Base-by-base conservation (phyloP, 2,329 filamentous ascomycete species). In the Fusarium keratoplasticum region DNA sequence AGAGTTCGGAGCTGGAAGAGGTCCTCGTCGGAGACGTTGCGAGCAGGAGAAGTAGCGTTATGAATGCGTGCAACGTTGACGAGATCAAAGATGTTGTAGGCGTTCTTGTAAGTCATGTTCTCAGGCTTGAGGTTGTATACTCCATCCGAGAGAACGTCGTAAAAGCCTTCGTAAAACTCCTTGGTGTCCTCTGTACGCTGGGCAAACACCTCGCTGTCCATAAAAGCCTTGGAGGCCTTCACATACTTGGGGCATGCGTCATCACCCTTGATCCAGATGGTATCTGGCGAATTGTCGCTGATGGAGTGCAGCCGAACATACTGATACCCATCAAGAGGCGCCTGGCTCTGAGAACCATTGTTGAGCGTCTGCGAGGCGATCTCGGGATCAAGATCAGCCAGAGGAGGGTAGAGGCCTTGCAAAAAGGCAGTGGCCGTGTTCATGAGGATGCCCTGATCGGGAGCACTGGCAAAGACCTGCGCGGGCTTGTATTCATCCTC, bases 221-320 rank as follows among this genome's bases (percentile, higher is more conserved):
- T 66, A 50, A 81, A 82, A 1, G 77, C 71, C 67, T 78, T 75
- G 54, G 74, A 78, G 0, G 81, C 73, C 0, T 66, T 70, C 1
- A 68, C 74, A 33, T 79, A 79, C 4, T 76, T 78, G 5, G 81
- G 81, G 50, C 81, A 82, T n/a, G 70, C 72, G 2, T 82, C 81
- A 11, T 82, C 81, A 9, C 81, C 81, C 71, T 82, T 83, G 74
- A 83, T 82, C 81, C 81, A 83, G 57, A 82, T 81, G 13, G 79
- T 81, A 54, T 82, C 80, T 9, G 80, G 80, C 10, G 80, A 81
- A 38, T 82, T 77, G 27, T 77, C 74, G 61, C 75, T 78, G 57
- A 79, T 69, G 44, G 78, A 77, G 14, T 81, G 77, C 11, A 83
- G 72, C 3, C 79, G 67, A 18, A 82, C 81, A 31, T 82, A 82